Conservation (phyloP, 164 flowering plant genomes). For the Kingdonia uniflora region DNA sequence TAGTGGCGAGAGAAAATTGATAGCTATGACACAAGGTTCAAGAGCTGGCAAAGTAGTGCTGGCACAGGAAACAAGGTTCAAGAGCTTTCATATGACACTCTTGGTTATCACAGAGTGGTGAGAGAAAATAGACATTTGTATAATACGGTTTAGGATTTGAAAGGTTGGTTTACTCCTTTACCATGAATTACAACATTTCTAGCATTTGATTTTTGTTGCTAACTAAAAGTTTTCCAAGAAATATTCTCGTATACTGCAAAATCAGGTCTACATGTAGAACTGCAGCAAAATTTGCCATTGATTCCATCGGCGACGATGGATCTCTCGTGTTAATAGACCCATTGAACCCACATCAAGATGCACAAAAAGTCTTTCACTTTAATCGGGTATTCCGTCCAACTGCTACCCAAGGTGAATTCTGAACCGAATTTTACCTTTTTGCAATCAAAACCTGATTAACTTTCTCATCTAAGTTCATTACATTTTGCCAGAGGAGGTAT, state of each 20-base stretch:
- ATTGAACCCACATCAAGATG: constrained; percentile 40
- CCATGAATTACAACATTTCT: too few relatives aligned
- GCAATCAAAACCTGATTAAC: background rate
- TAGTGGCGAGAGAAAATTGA: too few relatives aligned
- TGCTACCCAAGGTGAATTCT: constrained; percentile 56
- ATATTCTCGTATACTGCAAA: constrained; percentile 88
- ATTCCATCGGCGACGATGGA: constrained; percentile 70
- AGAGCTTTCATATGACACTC: constrained; percentile 66
- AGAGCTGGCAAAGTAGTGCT: too few relatives aligned
- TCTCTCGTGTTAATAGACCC: constrained; percentile 66
- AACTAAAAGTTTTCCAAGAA: constrained; percentile 34
- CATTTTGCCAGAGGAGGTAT: constrained; percentile 56
- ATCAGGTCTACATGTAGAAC: constrained; percentile 47
- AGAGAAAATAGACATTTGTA: constrained; percentile 63
- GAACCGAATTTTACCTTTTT: background rate
- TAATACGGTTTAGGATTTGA: constrained; percentile 84
- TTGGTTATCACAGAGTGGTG: constrained; percentile 65
- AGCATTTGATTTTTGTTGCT: too few relatives aligned
- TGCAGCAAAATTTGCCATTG: constrained; percentile 32
- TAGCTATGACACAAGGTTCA: too few relatives aligned
- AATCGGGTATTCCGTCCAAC: constrained; percentile 68
- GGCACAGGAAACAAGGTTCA: constrained; percentile 43
- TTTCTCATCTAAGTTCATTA: constrained; percentile 4
- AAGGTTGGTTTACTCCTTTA: constrained; percentile 37
- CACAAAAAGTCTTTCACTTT: constrained; percentile 56